Evolutionary conservation across 1,284 basidiomycete genomes (phyloP).

Genomic region (Lignosus rhinocerotis): DNA sequence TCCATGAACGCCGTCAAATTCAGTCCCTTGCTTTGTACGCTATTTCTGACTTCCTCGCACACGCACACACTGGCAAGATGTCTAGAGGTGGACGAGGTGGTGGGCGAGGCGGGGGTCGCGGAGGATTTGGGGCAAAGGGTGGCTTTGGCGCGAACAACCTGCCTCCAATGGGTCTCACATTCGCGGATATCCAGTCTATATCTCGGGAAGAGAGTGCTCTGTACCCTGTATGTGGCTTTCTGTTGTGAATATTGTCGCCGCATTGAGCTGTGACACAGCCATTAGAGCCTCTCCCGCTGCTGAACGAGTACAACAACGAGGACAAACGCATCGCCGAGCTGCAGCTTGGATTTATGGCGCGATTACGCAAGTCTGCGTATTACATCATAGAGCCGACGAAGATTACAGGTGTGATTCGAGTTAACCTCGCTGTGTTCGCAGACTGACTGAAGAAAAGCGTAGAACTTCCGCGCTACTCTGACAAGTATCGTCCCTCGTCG

Average conservation of each 20-base stretch:
- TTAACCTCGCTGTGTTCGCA: background rate
- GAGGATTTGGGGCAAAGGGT: conserved; percentile 53
- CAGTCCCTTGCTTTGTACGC: background rate
- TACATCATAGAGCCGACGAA: conserved; percentile 72
- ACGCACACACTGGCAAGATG: conserved; percentile 39
- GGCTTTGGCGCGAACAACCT: conserved; percentile 41
- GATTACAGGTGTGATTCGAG: conserved; percentile 52
- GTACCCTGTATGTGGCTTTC: conserved; percentile 64
- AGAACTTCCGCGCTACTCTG: conserved; percentile 78
- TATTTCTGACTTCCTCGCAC: background rate
- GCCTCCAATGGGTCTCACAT: conserved; percentile 77
- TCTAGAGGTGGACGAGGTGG: conserved; percentile 58
- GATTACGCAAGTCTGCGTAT: conserved; percentile 68
- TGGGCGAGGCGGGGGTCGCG: conserved; percentile 49
- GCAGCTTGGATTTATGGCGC: conserved; percentile 64
- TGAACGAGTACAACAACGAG: conserved; percentile 60
- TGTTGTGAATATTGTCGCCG: background rate
- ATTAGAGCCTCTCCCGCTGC: conserved; percentile 59
- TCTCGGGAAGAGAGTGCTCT: conserved; percentile 72
- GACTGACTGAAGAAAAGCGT: conserved; percentile 21
- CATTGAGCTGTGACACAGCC: conserved; percentile 40
- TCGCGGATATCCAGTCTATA: conserved; percentile 73
- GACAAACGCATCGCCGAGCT: conserved; percentile 65
- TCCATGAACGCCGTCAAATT: background rate
- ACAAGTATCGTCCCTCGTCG: conserved; percentile 70